Evolutionary conservation across 1,284 basidiomycete species (phyloP), one percentile per base, ranked within the genome.

Genomic region (Rhodotorula mucilaginosa): DNA sequence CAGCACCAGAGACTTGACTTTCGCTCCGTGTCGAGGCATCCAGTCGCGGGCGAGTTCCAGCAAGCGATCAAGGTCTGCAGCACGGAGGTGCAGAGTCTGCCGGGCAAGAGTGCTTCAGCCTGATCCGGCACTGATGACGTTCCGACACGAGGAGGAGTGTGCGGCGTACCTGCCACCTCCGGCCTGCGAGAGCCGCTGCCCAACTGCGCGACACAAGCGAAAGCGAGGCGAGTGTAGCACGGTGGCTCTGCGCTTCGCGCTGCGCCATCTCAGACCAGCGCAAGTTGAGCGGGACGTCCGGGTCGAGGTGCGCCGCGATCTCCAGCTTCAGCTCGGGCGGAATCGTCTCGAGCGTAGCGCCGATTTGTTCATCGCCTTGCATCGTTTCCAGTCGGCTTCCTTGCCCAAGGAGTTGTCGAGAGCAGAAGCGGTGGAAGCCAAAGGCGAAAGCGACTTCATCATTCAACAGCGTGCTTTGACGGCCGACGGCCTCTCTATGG

Each of bases 21-120:
- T 44, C 39, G 39, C 8, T 44, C 39, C 31, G 47, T 4, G 3
- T 21, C 57, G 64, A 13, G 51, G 47, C 44, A 58, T 57, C 64
- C 64, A 65, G 21, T 47, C 56, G 34, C 21, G n/a, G 19, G 47
- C 47, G 26, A 23, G 21, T 26, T 54, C 56, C 16, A 65, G 64
- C 23, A 65, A 34, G 13, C 29, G 15, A 23, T 58, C 56, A 29
- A 26, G 44, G 29, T 29, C 47, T 12, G 29, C 31, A 47, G 58
- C 64, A 26, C 57, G 57, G 12, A 65, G 2, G 23, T 3, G 5
- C 56, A 65, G 29, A 10, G n/a, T 21, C 26, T 21, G 52, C n/a
- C 62, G n/a, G 23, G 12, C 29, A 26, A 18, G 21, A 49, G 19
- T 2, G 12, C 10, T 44, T 44, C 19, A 52, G 51, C 16, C 21